Conservation (phyloP, 163 green algal genomes). For the Scenedesmus sp. region DNA sequence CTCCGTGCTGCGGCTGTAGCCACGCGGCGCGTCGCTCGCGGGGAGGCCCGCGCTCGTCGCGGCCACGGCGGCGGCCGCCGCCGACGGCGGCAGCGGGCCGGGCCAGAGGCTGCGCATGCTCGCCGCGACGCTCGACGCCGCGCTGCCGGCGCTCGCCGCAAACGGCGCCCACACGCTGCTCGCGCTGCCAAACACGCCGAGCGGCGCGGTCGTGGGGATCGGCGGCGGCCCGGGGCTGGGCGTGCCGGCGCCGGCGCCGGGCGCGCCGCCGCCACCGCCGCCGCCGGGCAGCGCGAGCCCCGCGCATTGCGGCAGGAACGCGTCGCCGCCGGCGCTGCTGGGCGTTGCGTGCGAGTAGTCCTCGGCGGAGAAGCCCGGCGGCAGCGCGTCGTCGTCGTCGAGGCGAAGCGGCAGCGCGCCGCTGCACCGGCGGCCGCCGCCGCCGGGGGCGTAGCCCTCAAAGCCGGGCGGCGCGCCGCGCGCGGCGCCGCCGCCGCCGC, state of each 20-base stretch:
- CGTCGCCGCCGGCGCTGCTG: background rate
- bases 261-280: background rate
- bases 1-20: conserved; percentile 35
- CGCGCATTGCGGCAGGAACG: background rate
- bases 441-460: background rate
- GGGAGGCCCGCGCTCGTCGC: background rate
- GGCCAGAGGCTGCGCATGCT: conserved; percentile 24
- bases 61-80: background rate
- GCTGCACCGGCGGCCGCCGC: background rate
- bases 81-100: background rate
- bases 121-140: conserved; percentile 6
- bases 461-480: background rate
- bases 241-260: background rate
- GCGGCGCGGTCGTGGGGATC: conserved; percentile 21
- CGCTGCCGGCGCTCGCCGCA: conserved; percentile 5
- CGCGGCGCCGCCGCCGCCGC: background rate
- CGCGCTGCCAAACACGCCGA: conserved; percentile 7
- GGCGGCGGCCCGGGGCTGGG: background rate
- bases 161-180: conserved; percentile 29
- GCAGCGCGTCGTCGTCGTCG: conserved; percentile 35
- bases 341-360: conserved; percentile 12
- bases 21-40: background rate
- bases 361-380: conserved; percentile 28
- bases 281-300: background rate
- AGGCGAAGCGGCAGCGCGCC: conserved; percentile 6